phyloP scores from a whole-genome alignment of 306 rosid genomes.

The Cucumis melo region DNA sequence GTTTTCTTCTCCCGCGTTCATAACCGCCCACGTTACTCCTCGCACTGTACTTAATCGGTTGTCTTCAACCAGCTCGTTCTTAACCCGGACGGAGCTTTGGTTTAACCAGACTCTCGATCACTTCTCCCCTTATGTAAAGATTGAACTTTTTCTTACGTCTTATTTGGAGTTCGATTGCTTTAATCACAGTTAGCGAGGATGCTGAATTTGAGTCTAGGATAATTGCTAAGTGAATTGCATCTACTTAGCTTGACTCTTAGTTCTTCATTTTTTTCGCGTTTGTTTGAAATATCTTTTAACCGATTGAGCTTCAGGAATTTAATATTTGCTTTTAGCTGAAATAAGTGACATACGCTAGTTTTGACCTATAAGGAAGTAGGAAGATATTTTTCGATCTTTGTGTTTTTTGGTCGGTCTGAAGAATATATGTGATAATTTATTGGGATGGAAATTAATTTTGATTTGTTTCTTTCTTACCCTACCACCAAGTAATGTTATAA shows the following conservation, averaged over 20 bases:
- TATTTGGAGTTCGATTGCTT: not conserved
- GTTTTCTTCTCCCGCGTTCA: conserved; percentile 13
- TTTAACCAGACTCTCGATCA: conserved; percentile 73
- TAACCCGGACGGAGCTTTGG: conserved; percentile 47
- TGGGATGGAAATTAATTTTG: not conserved
- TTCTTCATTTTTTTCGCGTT: not conserved
- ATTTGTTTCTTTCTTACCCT: not conserved
- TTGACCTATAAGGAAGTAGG: not conserved
- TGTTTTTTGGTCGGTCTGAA: not conserved
- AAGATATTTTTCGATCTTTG: not conserved
- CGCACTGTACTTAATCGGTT: conserved; percentile 23
- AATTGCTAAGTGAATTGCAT: not conserved
- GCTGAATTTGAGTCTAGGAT: not conserved
- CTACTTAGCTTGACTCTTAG: not conserved
- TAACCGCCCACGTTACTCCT: conserved; percentile 23
- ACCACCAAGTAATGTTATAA: not conserved
- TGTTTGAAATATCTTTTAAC: not conserved
- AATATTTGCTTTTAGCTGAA: not conserved
- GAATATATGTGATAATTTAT: not conserved
- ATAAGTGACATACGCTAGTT: not conserved
- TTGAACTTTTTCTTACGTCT: not conserved
- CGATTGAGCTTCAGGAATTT: not conserved
- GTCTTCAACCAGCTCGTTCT: conserved; percentile 21
- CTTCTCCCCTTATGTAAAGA: conserved; percentile 56
- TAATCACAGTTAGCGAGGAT: not conserved